These are phyloP conservation scores for Sedum album DNA, from an alignment of 164 flowering plant species.

Conservation along the genomic window DNA sequence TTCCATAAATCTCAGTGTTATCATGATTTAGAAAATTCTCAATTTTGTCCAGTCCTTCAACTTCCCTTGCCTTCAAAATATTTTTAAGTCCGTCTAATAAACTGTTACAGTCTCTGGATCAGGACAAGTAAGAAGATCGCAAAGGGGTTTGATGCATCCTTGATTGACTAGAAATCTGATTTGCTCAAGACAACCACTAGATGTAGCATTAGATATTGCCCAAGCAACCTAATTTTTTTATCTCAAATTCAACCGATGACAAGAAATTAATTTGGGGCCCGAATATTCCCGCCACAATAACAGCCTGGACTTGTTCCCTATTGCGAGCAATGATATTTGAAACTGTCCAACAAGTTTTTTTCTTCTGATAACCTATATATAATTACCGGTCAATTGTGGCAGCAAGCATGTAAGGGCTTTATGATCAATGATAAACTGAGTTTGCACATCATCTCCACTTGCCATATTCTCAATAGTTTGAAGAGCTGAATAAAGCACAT, in stretches of 20 bases:
- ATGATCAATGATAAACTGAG: conserved; percentile 8
- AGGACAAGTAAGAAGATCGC: neutral
- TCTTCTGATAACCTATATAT: too few relatives aligned
- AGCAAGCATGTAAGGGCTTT: too few relatives aligned
- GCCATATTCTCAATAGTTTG: conserved; percentile 11
- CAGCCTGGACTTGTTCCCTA: too few relatives aligned
- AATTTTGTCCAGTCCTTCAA: conserved; percentile 5
- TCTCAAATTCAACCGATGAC: too few relatives aligned
- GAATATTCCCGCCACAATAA: too few relatives aligned
- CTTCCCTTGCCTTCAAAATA: neutral
- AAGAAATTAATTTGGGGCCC: too few relatives aligned
- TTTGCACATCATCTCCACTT: conserved; percentile 19
- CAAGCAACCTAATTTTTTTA: too few relatives aligned
- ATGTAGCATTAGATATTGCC: too few relatives aligned
- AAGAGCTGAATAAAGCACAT: conserved; percentile 13
- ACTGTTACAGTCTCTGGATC: conserved; percentile 1
- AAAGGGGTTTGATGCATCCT: conserved; percentile 2
- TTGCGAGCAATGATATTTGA: too few relatives aligned
- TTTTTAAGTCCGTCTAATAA: neutral
- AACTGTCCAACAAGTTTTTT: too few relatives aligned
- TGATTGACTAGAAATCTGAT: neutral
- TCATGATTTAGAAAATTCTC: neutral
- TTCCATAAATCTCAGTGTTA: neutral
- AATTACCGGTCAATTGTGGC: too few relatives aligned
- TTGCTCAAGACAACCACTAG: too few relatives aligned